phyloP scores from a whole-genome alignment of 371 early-diverging fungal genomes.

The Apophysomyces variabilis region DNA sequence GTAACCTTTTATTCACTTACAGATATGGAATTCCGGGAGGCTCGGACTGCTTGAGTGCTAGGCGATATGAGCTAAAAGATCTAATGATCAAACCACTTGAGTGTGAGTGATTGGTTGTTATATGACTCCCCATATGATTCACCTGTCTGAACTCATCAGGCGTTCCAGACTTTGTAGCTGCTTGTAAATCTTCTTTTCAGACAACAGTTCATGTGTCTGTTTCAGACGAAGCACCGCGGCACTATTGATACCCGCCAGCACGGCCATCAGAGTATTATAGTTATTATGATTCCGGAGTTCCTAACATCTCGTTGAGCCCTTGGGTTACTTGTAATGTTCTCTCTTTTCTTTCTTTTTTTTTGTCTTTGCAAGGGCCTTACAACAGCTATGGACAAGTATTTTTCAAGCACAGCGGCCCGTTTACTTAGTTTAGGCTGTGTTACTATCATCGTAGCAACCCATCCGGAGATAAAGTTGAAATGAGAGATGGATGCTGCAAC shows the following conservation, averaged over 20 bases:
- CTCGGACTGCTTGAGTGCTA: constrained; percentile 56
- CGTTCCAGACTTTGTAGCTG: constrained; percentile 64
- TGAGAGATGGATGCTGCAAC: constrained; percentile 61
- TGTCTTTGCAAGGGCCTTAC: constrained; percentile 23
- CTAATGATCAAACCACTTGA: constrained; percentile 18
- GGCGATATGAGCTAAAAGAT: constrained; percentile 66
- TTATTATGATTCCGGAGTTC: constrained; percentile 61
- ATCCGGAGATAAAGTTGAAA: constrained; percentile 66
- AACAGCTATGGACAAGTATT: constrained; percentile 67
- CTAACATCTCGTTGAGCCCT: constrained; percentile 21
- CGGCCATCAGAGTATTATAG: constrained; percentile 74
- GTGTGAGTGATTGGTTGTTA: not conserved
- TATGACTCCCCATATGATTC: not conserved
- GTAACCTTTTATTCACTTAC: constrained; percentile 30
- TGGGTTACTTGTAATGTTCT: not conserved
- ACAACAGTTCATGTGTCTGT: constrained; percentile 61
- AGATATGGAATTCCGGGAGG: constrained; percentile 66
- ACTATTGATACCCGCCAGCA: constrained; percentile 74
- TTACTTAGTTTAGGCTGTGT: constrained; percentile 59
- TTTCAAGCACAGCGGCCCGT: constrained; percentile 65
- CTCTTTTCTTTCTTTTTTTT: not conserved
- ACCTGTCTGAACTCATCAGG: constrained; percentile 67
- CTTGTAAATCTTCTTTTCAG: constrained; percentile 54
- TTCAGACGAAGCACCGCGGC: constrained; percentile 62
- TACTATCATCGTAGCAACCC: constrained; percentile 71